A percentile compares a stretch with the other conserved stretches of the same genome.
Conservation (phyloP, 129 eudicot species). For the Glebionis coronaria region DNA sequence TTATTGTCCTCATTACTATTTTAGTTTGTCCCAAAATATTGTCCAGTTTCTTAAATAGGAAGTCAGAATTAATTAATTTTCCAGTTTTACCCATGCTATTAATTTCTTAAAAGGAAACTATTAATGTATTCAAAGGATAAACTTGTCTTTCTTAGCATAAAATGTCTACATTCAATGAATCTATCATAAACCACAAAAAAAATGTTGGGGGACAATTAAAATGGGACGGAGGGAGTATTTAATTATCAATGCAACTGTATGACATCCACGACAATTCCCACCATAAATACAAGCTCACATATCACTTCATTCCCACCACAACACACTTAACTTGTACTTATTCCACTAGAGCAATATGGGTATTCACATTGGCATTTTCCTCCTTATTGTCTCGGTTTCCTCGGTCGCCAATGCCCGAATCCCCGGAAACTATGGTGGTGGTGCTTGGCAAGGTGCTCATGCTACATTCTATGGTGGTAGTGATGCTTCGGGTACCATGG, state of each 20-base stretch:
- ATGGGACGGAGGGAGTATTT: too few species aligned
- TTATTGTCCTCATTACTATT: too few species aligned
- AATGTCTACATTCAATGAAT: too few species aligned
- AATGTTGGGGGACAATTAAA: too few species aligned
- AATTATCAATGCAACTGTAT: neutral
- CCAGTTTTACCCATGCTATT: too few species aligned
- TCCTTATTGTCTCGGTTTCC: slow-evolving; percentile 22
- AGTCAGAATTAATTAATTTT: too few species aligned
- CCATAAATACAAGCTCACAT: slow-evolving; percentile 38
- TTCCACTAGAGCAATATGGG: slow-evolving; percentile 27
- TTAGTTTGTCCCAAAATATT: too few species aligned
- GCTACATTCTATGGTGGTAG: slow-evolving; percentile 87
- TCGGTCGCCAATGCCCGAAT: slow-evolving; percentile 38
- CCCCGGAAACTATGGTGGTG: slow-evolving; percentile 60
- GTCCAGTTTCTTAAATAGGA: too few species aligned
- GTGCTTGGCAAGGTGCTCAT: slow-evolving; percentile 63
- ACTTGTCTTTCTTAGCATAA: too few species aligned
- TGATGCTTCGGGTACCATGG: slow-evolving; percentile 95
- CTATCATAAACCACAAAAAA: too few species aligned
- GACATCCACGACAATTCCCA: slow-evolving; percentile 22
- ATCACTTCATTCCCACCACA: slow-evolving; percentile 26
- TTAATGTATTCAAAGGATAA: too few species aligned
- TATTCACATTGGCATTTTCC: slow-evolving; percentile 15
- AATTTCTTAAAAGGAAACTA: too few species aligned
- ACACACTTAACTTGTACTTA: slow-evolving; percentile 5